Conservation (phyloP, 371 early-diverging fungal genomes). For the Mortierella sp. region DNA sequence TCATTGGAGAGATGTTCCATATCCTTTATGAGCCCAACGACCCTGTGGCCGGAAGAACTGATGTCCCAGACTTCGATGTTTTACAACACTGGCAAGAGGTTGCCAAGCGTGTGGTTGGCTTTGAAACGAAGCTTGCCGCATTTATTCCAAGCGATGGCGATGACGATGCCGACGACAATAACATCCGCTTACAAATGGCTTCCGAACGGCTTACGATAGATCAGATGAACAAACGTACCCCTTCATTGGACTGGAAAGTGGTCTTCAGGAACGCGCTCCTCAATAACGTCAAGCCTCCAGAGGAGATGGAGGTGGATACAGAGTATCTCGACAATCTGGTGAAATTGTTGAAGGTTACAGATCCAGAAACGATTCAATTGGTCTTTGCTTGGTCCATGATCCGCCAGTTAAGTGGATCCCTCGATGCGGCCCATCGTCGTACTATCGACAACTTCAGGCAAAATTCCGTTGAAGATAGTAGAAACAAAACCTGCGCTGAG, state of each 20-base stretch:
- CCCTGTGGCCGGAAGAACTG: background rate
- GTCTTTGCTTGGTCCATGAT: constrained; percentile 61
- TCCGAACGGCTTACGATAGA: constrained; percentile 56
- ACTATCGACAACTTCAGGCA: constrained; percentile 48
- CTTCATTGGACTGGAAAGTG: constrained; percentile 59
- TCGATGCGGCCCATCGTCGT: constrained; percentile 41
- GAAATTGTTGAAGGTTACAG: constrained; percentile 40
- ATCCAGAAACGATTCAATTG: constrained; percentile 48
- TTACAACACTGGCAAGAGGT: constrained; percentile 15
- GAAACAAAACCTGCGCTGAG: constrained; percentile 58
- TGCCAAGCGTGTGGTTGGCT: constrained; percentile 22
- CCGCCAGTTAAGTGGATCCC: constrained; percentile 13
- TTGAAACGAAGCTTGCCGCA: constrained; percentile 11
- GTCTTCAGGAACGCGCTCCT: constrained; percentile 56
- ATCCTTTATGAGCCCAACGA: background rate
- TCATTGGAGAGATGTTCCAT: constrained; percentile 17
- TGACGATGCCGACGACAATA: too few species aligned
- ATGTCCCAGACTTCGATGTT: background rate
- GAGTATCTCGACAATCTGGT: constrained; percentile 54
- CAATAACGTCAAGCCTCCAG: constrained; percentile 31
- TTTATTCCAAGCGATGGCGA: too few species aligned
- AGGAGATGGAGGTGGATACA: constrained; percentile 50
- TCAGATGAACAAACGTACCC: constrained; percentile 42
- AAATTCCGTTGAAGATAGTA: too few species aligned
- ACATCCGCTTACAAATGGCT: too few species aligned